These are phyloP conservation scores for Saccharum hybrid DNA, from an alignment of 202 grass and related monocot genomes.

Conservation along the genomic window DNA sequence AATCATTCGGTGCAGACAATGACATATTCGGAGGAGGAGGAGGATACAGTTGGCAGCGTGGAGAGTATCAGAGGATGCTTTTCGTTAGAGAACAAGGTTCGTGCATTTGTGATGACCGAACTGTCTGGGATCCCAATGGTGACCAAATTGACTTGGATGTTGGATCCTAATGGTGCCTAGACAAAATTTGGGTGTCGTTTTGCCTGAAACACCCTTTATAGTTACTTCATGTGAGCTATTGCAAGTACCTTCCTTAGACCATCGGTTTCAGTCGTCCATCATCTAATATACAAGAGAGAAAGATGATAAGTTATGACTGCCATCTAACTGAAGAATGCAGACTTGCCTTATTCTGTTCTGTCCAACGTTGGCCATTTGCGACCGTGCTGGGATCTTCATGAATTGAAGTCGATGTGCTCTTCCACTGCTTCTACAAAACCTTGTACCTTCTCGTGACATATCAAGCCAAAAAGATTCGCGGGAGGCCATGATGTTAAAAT, in stretches of 20 bases:
- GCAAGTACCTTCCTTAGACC: conserved; percentile 25
- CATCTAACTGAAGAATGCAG: too few relatives aligned
- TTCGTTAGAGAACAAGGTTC: background rate
- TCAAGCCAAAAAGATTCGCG: too few relatives aligned
- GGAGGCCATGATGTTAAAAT: too few relatives aligned
- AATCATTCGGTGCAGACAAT: conserved; percentile 17
- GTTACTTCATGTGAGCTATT: background rate
- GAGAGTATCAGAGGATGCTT: background rate
- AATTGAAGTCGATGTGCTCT: conserved; percentile 5
- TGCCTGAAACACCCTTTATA: background rate
- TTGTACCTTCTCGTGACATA: background rate
- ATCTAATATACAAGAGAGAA: conserved; percentile 33
- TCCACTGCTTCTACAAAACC: background rate
- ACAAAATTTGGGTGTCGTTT: background rate
- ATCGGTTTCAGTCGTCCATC: background rate
- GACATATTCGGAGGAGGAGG: background rate
- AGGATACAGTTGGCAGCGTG: background rate
- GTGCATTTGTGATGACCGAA: background rate
- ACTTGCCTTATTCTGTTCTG: background rate
- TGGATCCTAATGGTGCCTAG: background rate
- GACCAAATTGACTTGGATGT: background rate
- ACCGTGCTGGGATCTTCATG: background rate
- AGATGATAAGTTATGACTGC: conserved; percentile 9
- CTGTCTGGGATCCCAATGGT: background rate
- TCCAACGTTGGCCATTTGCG: background rate